Percentiles rank a stretch among this genome's conserved stretches.
Conservation (phyloP, 805 yeast species). For the Scheffersomyces spartinae region DNA sequence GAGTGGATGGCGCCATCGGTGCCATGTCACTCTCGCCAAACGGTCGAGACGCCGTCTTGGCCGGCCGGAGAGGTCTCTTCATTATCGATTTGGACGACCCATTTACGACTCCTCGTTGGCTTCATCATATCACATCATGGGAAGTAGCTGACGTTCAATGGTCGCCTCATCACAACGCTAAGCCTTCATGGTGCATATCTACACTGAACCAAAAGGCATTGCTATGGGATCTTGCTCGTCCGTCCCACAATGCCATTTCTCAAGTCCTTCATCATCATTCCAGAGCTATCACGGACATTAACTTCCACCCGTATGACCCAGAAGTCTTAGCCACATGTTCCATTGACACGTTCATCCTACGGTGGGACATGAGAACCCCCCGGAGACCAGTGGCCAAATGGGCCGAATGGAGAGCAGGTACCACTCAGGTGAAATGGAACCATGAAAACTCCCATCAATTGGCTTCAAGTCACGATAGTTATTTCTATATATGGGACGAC, state of each 20-base stretch:
- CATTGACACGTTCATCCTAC: conserved; percentile 74
- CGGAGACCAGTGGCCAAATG: conserved; percentile 60
- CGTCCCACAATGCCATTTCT: conserved; percentile 62
- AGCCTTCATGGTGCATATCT: conserved; percentile 85
- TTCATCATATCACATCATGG: conserved; percentile 89
- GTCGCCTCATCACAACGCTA: conserved; percentile 76
- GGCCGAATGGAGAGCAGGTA: conserved; percentile 94
- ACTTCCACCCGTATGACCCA: conserved; percentile 81
- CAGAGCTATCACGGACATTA: conserved; percentile 91
- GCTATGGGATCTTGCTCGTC: conserved; percentile 81
- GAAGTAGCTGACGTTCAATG: conserved; percentile 98
- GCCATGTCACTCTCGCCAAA: conserved; percentile 84
- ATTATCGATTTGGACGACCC: conserved; percentile 95
- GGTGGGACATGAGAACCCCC: conserved; percentile 88
- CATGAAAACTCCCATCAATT: conserved; percentile 60
- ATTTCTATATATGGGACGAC: conserved; percentile 78
- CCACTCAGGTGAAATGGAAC: conserved; percentile 94
- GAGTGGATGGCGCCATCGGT: conserved; percentile 87
- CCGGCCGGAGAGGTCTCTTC: conserved; percentile 71
- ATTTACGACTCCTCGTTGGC: conserved; percentile 87
- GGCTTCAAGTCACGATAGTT: conserved; percentile 79
- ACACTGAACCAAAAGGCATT: conserved; percentile 93
- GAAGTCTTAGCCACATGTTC: conserved; percentile 87
- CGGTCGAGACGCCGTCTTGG: conserved; percentile 88
- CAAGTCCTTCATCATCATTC: conserved; percentile 83